These are phyloP conservation scores for Neocucurbitaria cava DNA, from an alignment of 2,329 filamentous ascomycete genomes.

Conservation along the genomic window DNA sequence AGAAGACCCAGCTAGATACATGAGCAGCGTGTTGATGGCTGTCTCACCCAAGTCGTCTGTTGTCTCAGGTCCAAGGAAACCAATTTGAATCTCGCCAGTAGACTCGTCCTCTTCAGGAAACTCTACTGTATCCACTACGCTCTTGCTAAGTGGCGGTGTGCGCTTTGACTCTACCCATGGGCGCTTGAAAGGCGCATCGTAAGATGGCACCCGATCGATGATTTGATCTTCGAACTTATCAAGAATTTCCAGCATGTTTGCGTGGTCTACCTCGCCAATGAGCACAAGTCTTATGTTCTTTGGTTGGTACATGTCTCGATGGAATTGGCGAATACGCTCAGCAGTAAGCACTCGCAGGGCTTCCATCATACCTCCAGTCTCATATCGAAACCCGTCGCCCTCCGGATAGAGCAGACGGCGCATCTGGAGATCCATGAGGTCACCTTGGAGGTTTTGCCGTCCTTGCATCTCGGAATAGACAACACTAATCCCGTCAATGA, in stretches of 20 bases:
- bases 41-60: constrained; percentile 68
- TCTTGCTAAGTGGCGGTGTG: constrained; percentile 74
- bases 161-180: constrained; percentile 92
- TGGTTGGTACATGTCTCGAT: constrained; percentile 96
- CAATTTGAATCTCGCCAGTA: constrained; percentile 84
- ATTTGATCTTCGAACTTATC: constrained; percentile 90
- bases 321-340: constrained; percentile 91
- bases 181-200: constrained; percentile 77
- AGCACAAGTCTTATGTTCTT: constrained; percentile 92
- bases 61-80: constrained; percentile 85
- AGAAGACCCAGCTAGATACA: constrained; percentile 91
- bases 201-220: constrained; percentile 77
- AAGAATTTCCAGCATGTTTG: constrained; percentile 78
- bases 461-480: constrained; percentile 99
- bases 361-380: constrained; percentile 98
- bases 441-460: constrained; percentile 81
- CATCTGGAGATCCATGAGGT: constrained; percentile 86
- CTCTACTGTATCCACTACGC: constrained; percentile 77
- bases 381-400: constrained; percentile 90
- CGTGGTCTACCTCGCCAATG: constrained; percentile 88
- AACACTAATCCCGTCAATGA: constrained; percentile 60
- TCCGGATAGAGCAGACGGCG: constrained; percentile 85
- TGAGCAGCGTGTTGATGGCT: constrained; percentile 79
- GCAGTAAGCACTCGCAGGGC: constrained; percentile 84
- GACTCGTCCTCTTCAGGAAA: constrained; percentile 98